These are phyloP conservation scores for Suhomyces sp. DNA, from an alignment of 805 yeast genomes.

Conservation along the genomic window DNA sequence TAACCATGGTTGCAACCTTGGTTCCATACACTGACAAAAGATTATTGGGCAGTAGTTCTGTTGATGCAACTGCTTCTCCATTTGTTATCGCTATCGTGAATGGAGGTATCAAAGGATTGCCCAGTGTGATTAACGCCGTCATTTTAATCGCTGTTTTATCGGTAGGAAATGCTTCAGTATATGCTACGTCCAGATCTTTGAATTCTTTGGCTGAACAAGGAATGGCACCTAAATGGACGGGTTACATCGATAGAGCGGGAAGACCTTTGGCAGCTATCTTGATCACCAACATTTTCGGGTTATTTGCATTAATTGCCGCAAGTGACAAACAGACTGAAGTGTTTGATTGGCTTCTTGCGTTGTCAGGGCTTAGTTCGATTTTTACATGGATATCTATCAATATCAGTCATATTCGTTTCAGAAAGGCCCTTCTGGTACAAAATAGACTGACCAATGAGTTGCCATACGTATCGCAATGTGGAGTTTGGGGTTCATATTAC, in stretches of 20 bases:
- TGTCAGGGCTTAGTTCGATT: constrained; percentile 60
- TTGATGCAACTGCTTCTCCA: constrained; percentile 68
- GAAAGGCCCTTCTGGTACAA: constrained; percentile 55
- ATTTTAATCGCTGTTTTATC: constrained; percentile 66
- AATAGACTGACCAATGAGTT: constrained; percentile 46
- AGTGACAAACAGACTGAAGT: constrained; percentile 47
- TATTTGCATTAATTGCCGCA: constrained; percentile 62
- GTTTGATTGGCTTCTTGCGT: constrained; percentile 62
- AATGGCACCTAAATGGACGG: constrained; percentile 54
- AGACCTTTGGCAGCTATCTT: constrained; percentile 60
- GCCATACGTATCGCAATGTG: constrained; percentile 51
- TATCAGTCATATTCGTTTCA: constrained; percentile 57
- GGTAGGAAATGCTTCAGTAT: constrained; percentile 69
- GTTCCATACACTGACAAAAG: constrained; percentile 18
- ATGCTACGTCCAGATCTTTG: constrained; percentile 63
- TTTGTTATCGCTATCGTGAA: constrained; percentile 66
- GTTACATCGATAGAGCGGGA: constrained; percentile 62
- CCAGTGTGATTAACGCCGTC: constrained; percentile 63
- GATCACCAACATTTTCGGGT: constrained; percentile 51
- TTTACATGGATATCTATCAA: constrained; percentile 65
- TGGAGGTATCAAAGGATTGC: constrained; percentile 63
- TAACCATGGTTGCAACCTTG: constrained; percentile 21
- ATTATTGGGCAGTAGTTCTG: constrained; percentile 44
- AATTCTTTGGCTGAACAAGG: constrained; percentile 63
- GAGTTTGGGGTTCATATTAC: constrained; percentile 51